A percentile compares a stretch with the other conserved stretches of the same genome.
Evolutionary conservation across 495 filamentous ascomycete species (phyloP).

Genomic region (Xylaria bambusicola): DNA sequence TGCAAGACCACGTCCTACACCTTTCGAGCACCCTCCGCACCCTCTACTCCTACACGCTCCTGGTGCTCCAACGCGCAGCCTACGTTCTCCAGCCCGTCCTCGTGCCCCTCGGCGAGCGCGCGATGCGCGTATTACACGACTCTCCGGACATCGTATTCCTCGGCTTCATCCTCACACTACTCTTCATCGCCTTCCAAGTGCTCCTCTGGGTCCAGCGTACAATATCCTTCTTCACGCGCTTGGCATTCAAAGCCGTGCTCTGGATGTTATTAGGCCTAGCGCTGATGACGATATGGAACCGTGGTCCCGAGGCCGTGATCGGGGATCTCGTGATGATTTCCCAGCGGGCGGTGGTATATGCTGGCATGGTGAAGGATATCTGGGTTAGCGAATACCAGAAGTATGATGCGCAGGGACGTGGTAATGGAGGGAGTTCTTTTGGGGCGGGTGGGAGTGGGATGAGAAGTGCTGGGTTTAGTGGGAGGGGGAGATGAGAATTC

Average conservation of each 20-base stretch:
- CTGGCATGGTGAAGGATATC: constrained; percentile 53
- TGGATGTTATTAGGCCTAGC: constrained; percentile 57
- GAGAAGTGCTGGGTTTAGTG: constrained; percentile 25
- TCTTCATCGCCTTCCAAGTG: constrained; percentile 66
- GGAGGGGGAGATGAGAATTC: constrained; percentile 30
- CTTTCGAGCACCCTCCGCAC: constrained; percentile 38
- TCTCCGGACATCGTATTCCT: constrained; percentile 65
- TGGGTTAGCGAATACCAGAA: constrained; percentile 59
- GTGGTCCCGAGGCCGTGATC: constrained; percentile 62
- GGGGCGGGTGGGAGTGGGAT: constrained; percentile 9
- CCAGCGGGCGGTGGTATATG: constrained; percentile 46
- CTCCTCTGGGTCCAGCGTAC: constrained; percentile 67
- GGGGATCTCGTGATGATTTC: constrained; percentile 51
- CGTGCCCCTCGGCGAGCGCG: constrained; percentile 50
- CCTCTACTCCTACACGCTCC: constrained; percentile 33
- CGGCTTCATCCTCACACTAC: constrained; percentile 49
- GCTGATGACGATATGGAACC: constrained; percentile 59
- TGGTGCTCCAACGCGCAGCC: constrained; percentile 31
- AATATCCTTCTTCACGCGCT: constrained; percentile 70
- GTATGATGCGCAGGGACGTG: constrained; percentile 41
- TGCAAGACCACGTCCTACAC: constrained; percentile 41
- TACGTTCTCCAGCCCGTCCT: constrained; percentile 33
- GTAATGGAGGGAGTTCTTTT: constrained; percentile 14
- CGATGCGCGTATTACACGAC: constrained; percentile 36
- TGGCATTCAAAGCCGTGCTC: constrained; percentile 59